Base-by-base conservation (phyloP, 495 filamentous ascomycete genomes). In the Tuber aestivum region DNA sequence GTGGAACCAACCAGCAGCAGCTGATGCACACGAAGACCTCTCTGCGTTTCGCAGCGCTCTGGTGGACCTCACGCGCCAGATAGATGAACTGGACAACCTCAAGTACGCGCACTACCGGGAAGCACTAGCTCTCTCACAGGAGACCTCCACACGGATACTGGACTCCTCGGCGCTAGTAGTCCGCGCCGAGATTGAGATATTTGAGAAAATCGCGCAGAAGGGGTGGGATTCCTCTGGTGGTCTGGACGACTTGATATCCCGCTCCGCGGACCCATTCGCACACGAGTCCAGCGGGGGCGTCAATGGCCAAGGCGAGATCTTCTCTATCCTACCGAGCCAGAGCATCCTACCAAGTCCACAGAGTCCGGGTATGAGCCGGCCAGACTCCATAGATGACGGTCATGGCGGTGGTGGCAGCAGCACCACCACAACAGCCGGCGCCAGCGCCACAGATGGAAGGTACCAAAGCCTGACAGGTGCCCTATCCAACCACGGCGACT, bases 121-220 rank as follows among this genome's bases (percentile, higher is more conserved):
- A 2, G 79, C 90, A 72, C 81, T 90, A 71, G 78, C 87, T 72
- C 87, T 90, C 75, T 86, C 86, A 65, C 89, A 90, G 83, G 88
- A 90, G 78, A 87, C 88, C 76, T 88, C 87, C 41, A 82, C 79
- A 18, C 83, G 84, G 70, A 89, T 91, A 75, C 84, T 90, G 10
- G 89, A 91, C 71, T 87, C 87, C n/a, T 87, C 88, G 38, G 89
- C 88, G 68, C 86, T 86, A 69, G 84, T 91, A 7, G 89, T 90
- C 37, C 85, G 89, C 35, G 89, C 89, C 69, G 89, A 91, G 83
- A 86, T 90, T 10, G 89, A 91, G 75, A 90, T 91, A 70, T 91
- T 90, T 78, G 89, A 91, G 83, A 86, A 87, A 35, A 80, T 91
- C 74, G 89, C 89, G 65, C 82, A 88, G 72, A 91, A 91, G 75